Evolutionary conservation across 306 rosid species (phyloP).

Genomic region (Casuarina equisetifolia): DNA sequence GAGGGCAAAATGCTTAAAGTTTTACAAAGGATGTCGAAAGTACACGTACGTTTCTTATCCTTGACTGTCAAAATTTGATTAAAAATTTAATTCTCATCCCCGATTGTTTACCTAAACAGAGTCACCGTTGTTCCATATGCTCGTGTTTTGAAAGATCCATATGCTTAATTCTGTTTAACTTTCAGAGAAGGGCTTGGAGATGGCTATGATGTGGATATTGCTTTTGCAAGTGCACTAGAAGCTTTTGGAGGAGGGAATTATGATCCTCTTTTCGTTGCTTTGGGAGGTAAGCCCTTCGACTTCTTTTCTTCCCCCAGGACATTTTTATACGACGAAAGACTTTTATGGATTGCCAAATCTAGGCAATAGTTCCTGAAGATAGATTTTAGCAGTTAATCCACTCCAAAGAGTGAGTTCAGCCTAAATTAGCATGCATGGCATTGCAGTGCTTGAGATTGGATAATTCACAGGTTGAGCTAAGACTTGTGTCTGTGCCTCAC

Average conservation of each 20-base stretch:
- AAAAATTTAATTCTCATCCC: neutral
- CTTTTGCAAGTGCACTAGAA: slow-evolving; percentile 88
- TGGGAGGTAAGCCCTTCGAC: slow-evolving; percentile 69
- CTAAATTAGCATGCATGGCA: neutral
- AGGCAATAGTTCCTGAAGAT: slow-evolving; percentile 13
- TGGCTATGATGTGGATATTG: slow-evolving; percentile 81
- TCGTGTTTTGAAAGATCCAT: slow-evolving; percentile 17
- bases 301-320: slow-evolving; percentile 1
- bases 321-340: slow-evolving; percentile 10
- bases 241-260: slow-evolving; percentile 84
- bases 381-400: slow-evolving; percentile 23
- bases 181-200: slow-evolving; percentile 94
- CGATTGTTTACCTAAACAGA: slow-evolving; percentile 1
- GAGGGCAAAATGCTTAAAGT: slow-evolving; percentile 65
- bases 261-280: slow-evolving; percentile 88
- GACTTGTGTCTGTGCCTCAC: neutral
- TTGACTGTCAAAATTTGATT: neutral
- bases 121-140: neutral
- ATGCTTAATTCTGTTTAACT: slow-evolving; percentile 13
- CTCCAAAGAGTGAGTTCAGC: slow-evolving; percentile 19
- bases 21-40: slow-evolving; percentile 89
- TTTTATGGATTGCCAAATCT: slow-evolving; percentile 4
- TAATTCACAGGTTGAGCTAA: neutral
- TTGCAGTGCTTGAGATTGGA: neutral
- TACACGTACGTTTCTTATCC: slow-evolving; percentile 56